Evolutionary conservation across 1,284 basidiomycete species (phyloP), one percentile per base, ranked within the genome.

Genomic region (Erythrobasidium hasegawianum): DNA sequence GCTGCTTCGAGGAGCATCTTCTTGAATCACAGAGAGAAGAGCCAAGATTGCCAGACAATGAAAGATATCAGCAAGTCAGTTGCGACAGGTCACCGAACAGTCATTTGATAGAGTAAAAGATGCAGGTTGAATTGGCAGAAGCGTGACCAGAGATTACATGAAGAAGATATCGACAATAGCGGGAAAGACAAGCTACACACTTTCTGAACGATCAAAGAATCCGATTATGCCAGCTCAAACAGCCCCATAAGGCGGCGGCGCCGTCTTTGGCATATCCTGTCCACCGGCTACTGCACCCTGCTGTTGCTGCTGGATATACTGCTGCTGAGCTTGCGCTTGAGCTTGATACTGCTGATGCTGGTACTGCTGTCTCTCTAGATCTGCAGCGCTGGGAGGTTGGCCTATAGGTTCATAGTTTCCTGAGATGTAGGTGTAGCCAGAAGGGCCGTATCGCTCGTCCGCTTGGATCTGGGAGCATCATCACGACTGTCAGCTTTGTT

Each of bases 1-100:
- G 62, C 55, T 14, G 55, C 62, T 49, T 65, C 62, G 7, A 65
- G 50, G 47, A 65, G 55, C 62, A 65, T 65, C n/a, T n/a, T n/a
- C n/a, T n/a, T n/a, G n/a, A n/a, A n/a, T n/a, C n/a, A n/a, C n/a
- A n/a, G n/a, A n/a, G n/a, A n/a, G n/a, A n/a, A n/a, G n/a, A n/a
- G n/a, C n/a, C n/a, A n/a, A n/a, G n/a, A n/a, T n/a, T n/a, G n/a
- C n/a, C n/a, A n/a, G n/a, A n/a, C n/a, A n/a, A n/a, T n/a, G n/a
- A n/a, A n/a, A n/a, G n/a, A n/a, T n/a, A n/a, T n/a, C n/a, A n/a
- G n/a, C n/a, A n/a, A n/a, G n/a, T n/a, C n/a, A n/a, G n/a, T n/a
- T n/a, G n/a, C n/a, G n/a, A n/a, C n/a, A n/a, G 33, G 33, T 33
- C 33, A 33, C 33, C 33, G 33, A 33, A 33, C 33, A 33, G 33